Conservation (phyloP, 202 grass and related monocot genomes). For the Cymbopogon flexuosus region DNA sequence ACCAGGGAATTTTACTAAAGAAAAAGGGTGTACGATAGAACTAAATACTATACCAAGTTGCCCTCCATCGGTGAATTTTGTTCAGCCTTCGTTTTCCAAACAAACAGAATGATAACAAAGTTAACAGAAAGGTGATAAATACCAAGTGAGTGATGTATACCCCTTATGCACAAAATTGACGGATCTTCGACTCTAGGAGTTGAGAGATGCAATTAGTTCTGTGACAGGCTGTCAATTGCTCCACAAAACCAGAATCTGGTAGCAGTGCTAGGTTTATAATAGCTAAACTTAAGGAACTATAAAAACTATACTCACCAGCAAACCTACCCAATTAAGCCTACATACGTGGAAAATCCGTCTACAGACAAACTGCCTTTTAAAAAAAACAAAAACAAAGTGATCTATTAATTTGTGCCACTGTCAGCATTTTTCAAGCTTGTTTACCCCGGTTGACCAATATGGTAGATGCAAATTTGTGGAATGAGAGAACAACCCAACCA, state of each 20-base stretch:
- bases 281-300: conserved; percentile 23
- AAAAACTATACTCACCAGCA: conserved; percentile 36
- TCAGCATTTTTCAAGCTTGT: conserved; percentile 27
- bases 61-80: conserved; percentile 24
- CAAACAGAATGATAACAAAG: conserved; percentile 11
- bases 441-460: not conserved
- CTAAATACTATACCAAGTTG: conserved; percentile 40
- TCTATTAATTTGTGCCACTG: conserved; percentile 29
- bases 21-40: conserved; percentile 10
- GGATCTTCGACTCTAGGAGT: conserved; percentile 35
- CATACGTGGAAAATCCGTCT: conserved; percentile 16
- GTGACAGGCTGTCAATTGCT: conserved; percentile 15
- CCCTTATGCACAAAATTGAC: conserved; percentile 19
- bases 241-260: conserved; percentile 22
- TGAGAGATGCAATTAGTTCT: conserved; percentile 19
- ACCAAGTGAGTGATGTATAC: conserved; percentile 27
- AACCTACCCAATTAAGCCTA: conserved; percentile 30
- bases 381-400: conserved; percentile 17
- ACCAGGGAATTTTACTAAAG: conserved; percentile 53
- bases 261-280: conserved; percentile 33
- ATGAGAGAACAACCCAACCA: conserved; percentile 15
- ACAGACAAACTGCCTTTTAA: conserved; percentile 39
- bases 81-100: conserved; percentile 30
- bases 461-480: not conserved
- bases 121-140: conserved; percentile 38